These are phyloP conservation scores for Aspergillus bridgeri DNA, from an alignment of 495 filamentous ascomycete species.

Conservation along the genomic window DNA sequence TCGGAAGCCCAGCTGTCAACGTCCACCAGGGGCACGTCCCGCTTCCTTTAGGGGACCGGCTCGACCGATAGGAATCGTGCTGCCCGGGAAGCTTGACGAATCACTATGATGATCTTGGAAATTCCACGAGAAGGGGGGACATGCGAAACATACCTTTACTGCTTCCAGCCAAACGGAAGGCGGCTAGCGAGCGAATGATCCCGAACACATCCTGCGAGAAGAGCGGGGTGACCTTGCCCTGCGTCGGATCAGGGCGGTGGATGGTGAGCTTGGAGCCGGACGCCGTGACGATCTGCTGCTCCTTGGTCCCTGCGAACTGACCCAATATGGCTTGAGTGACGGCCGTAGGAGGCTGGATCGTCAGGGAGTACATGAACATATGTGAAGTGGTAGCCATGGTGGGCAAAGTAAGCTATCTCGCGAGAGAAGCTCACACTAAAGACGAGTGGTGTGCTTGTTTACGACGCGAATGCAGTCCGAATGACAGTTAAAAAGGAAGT, in stretches of 20 bases:
- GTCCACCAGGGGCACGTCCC: conserved; percentile 42
- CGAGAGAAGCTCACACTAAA: conserved; percentile 10
- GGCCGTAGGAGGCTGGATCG: conserved; percentile 84
- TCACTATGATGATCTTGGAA: conserved; percentile 82
- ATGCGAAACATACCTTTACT: conserved; percentile 80
- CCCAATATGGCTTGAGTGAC: conserved; percentile 87
- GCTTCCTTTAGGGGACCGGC: conserved; percentile 27
- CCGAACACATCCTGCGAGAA: conserved; percentile 93
- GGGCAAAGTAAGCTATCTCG: conserved; percentile 28
- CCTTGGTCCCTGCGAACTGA: conserved; percentile 89
- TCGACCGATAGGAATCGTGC: conserved; percentile 42
- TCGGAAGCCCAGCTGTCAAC: conserved; percentile 28
- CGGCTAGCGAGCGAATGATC: conserved; percentile 81
- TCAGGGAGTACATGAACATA: conserved; percentile 97
- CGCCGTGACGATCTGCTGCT: conserved; percentile 94
- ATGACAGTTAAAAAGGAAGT: conserved; percentile 27
- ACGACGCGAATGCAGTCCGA: conserved; percentile 35
- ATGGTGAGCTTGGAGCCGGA: conserved; percentile 87
- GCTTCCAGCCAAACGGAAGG: conserved; percentile 88
- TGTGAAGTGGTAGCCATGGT: conserved; percentile 95
- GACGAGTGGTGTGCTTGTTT: conserved; percentile 15
- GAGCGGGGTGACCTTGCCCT: conserved; percentile 80
- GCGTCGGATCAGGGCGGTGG: conserved; percentile 76
- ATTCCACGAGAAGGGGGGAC: conserved; percentile 40
- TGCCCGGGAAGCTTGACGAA: conserved; percentile 69